Base-by-base conservation (phyloP, 108 stramenopile species). In the Pseudonitzschia multiseries region DNA sequence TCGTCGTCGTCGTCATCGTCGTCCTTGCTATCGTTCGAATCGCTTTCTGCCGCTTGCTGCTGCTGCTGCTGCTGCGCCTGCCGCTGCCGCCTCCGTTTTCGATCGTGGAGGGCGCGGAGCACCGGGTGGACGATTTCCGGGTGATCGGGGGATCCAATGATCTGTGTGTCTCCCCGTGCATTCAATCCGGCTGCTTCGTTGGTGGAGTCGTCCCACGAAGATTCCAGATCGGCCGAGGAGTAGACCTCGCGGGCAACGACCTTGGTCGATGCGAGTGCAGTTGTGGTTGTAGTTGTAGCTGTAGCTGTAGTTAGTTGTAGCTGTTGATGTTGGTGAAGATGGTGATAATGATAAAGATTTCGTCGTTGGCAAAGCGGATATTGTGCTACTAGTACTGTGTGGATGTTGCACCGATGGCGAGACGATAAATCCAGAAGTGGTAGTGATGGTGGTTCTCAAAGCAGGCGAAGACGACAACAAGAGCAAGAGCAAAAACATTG, bases 111-210 rank as follows among this genome's bases (percentile, higher is more conserved):
- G 26, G 90, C 69, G 71, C 86, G 65, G 0, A 82, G 74, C 20
- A 94, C 93, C 4, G 93, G 91, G 76, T 94, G 93, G 4, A 83
- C 71, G 29, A 78, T 71, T 57, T 89, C 87, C 33, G 79, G 79
- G 44, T 75, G 73, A 52, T 83, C 71, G 18, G 80, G 63, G 0
- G 88, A 85, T 29, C 93, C 89, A 70, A 92, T 87, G 60, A 86
- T 73, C 73, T 90, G 91, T 0, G 93, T 94, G 72, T 92, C 88
- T 8, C 93, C 93, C 28, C 69, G 54, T 0, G 90, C 93, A 61
- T 68, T 70, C 44, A 91, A 79, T 2, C 26, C 1, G 15, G 40
- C 22, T 15, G 61, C 61, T 22, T 56, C 54, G 54, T 56, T 56
- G 54, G 21, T 24, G 21, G 13, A 13, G 22, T 56, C 54, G 9